These are phyloP conservation scores for Nakazawaea populi DNA, from an alignment of 805 yeast species.

Conservation along the genomic window DNA sequence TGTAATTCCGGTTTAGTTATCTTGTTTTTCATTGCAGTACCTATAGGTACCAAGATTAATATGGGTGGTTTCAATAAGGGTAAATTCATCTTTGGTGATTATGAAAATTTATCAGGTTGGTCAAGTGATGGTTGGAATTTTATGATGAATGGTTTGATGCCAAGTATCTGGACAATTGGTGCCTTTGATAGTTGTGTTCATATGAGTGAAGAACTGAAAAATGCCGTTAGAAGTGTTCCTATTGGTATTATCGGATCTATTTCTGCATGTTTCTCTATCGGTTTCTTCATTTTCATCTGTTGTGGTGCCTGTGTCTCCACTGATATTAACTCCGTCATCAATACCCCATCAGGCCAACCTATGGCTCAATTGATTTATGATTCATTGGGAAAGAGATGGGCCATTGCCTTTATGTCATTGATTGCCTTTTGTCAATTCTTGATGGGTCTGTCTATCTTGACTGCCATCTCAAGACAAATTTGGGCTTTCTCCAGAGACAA, in stretches of 20 bases:
- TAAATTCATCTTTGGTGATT: constrained; percentile 47
- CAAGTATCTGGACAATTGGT: constrained; percentile 72
- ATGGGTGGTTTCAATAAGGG: constrained; percentile 39
- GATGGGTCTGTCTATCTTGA: constrained; percentile 58
- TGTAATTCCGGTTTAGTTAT: constrained; percentile 47
- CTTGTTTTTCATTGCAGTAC: constrained; percentile 57
- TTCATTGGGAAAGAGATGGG: constrained; percentile 59
- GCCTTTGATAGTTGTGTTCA: constrained; percentile 70
- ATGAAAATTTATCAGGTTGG: constrained; percentile 49
- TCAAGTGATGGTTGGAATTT: constrained; percentile 50
- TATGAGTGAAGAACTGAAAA: constrained; percentile 64
- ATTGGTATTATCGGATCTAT: constrained; percentile 58
- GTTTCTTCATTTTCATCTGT: constrained; percentile 50
- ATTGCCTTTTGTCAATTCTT: constrained; percentile 56
- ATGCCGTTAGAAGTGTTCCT: constrained; percentile 60
- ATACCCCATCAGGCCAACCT: constrained; percentile 48
- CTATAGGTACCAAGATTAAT: constrained; percentile 45
- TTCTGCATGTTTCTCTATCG: constrained; percentile 50
- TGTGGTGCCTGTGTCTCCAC: constrained; percentile 48
- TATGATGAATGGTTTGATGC: constrained; percentile 48
- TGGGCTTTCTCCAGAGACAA: constrained; percentile 78
- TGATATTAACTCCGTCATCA: constrained; percentile 36
- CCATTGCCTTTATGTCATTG: constrained; percentile 55
- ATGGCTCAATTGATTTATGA: constrained; percentile 62
- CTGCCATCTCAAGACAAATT: constrained; percentile 64